These are phyloP conservation scores for Lunularia cruciata DNA, from an alignment of 225 moss, liverwort and hornwort genomes.

Conservation along the genomic window DNA sequence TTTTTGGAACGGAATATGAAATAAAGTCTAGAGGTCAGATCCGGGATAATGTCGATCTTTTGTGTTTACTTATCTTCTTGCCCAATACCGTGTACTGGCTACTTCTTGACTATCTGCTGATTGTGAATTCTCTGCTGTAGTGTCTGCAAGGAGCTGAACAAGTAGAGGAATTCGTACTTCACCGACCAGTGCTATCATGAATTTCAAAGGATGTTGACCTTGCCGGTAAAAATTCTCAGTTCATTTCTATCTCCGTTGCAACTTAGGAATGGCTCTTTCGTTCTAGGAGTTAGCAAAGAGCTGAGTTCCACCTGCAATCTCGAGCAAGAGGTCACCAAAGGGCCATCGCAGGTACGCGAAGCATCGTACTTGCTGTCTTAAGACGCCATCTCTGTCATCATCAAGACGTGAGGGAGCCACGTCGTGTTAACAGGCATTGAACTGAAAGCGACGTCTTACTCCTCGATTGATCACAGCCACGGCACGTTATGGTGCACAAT, in stretches of 20 bases:
- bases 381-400: slow-evolving; percentile 11
- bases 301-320: slow-evolving; percentile 4
- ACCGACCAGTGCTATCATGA: background rate
- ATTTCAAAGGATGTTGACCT: background rate
- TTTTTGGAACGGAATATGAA: too few species aligned
- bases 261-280: background rate
- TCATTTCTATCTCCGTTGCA: background rate
- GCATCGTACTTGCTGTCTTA: background rate
- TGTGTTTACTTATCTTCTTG: too few species aligned
- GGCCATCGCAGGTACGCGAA: background rate
- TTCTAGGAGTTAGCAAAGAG: background rate
- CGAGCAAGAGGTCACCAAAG: background rate
- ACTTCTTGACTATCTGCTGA: background rate
- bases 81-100: background rate
- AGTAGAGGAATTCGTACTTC: background rate
- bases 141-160: background rate
- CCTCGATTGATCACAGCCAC: background rate
- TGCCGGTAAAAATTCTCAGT: background rate
- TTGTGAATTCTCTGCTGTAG: background rate
- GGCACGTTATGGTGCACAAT: slow-evolving; percentile 1
- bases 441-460: background rate
- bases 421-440: slow-evolving; percentile 2
- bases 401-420: slow-evolving; percentile 5
- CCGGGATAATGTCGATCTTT: too few species aligned
- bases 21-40: too few species aligned